Conservation (phyloP, 106 monocot genomes). For the Allium cepa region DNA sequence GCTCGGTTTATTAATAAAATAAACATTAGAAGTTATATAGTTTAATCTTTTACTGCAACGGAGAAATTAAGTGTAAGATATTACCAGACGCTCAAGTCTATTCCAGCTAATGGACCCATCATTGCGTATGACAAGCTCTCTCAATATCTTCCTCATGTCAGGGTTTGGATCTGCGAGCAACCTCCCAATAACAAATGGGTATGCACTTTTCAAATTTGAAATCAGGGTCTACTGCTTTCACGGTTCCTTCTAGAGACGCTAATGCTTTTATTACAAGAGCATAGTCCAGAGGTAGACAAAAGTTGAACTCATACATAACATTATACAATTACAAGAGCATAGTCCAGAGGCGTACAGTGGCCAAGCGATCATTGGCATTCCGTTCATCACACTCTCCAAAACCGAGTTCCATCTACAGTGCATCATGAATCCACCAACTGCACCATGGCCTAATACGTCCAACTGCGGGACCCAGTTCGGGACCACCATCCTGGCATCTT, state of each 20-base stretch:
- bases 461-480: no score
- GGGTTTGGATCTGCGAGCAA: conserved; percentile 77
- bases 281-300: conserved; percentile 89
- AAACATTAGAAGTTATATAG: no score
- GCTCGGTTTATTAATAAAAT: no score
- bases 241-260: conserved; percentile 95
- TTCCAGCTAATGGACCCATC: conserved; percentile 92
- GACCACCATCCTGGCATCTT: no score
- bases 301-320: conserved; percentile 96
- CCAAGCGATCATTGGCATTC: no score
- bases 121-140: conserved; percentile 77
- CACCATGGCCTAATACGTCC: no score
- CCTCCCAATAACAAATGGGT: conserved; percentile 91
- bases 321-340: conserved; percentile 90
- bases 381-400: no score
- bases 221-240: conserved; percentile 90
- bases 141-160: conserved; percentile 90
- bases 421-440: no score
- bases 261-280: conserved; percentile 88
- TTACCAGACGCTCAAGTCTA: conserved; percentile 86
- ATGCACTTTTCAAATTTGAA: conserved; percentile 95
- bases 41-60: no score
- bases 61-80: no score
- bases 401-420: no score
- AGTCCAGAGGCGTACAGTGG: no score